Base-by-base conservation (phyloP, 257 asterid genomes). In the Craterostigma plantagineum region DNA sequence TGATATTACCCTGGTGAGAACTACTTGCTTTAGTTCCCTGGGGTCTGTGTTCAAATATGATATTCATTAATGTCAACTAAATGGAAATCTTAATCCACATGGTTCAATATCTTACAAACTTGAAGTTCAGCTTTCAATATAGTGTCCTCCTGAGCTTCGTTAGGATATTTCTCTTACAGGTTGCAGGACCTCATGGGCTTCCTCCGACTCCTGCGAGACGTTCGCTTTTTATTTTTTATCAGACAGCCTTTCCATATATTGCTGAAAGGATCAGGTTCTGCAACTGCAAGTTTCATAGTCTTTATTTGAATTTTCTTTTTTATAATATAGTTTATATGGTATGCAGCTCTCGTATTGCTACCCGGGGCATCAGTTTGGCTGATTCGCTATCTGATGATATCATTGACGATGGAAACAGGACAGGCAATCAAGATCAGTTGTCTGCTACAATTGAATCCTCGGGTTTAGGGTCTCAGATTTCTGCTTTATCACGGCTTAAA, bases 201-300 rank as follows among this genome's bases (percentile, higher is more conserved):
- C 77, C 95, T 38, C 99, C 95, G 48, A 90, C 93, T 62, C 87
- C 99, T 5, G 95, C 95, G 8, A 72, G 91, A 57, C 92, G 92
- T 46, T 79, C 87, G 56, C 80, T 90, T 43, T 90, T 83, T 67
- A 90, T 83, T 47, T 62, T 90, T 64, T 79, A 75, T 62, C 99
- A 83, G 65, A 73, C 94, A 35, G 79, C 95, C 23, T 74, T 90
- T 56, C 99, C 94, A 18, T 83, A 90, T 48, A 77, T 90, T 58
- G 95, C 92, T 56, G 98, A 90, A 68, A 66, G 93, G 57, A 68
- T 79, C 69, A 79, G 98, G 98, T 90, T 48, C 49, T 39, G 42
- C 33, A 35, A 7, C 18, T 15, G 10, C 40, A 11, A 42, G 8
- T 46, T 40, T 52, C 14, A 11, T 50, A 35, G 40, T 2, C 30